A percentile compares a stretch with the other conserved stretches of the same genome.
Evolutionary conservation across 2,329 filamentous ascomycete species (phyloP).

Genomic region (Cladophialophora psammophila): DNA sequence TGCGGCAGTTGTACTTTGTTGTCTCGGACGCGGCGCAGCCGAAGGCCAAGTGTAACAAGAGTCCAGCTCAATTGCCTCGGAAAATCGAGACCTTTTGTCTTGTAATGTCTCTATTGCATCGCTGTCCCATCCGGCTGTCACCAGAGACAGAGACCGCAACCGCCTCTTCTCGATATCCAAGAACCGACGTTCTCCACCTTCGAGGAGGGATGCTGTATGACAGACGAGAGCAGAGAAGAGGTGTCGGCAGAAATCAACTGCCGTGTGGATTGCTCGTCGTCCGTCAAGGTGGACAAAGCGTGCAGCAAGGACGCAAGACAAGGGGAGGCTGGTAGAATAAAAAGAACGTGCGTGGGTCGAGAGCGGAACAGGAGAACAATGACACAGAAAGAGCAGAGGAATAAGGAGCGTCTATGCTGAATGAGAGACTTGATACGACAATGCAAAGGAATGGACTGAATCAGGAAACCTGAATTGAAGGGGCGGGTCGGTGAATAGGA

Average conservation of each 20-base stretch:
- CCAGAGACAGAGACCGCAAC: neutral
- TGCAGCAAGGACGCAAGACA: constrained; percentile 22
- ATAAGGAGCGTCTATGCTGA: constrained; percentile 21
- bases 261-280: neutral
- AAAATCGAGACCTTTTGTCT: constrained; percentile 18
- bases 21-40: constrained; percentile 36
- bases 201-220: neutral
- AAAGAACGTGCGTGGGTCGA: constrained; percentile 21
- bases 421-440: constrained; percentile 33
- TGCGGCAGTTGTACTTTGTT: constrained; percentile 2
- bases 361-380: constrained; percentile 31
- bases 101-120: constrained; percentile 34
- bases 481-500: constrained; percentile 21
- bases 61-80: constrained; percentile 39
- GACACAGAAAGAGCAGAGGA: constrained; percentile 23
- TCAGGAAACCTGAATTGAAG: constrained; percentile 21
- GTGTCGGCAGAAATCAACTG: neutral
- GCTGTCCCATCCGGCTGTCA: constrained; percentile 8
- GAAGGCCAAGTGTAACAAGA: constrained; percentile 37
- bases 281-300: constrained; percentile 28
- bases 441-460: constrained; percentile 23
- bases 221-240: neutral
- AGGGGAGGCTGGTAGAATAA: constrained; percentile 27
- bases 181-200: neutral
- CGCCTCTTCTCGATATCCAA: neutral